Evolutionary conservation across 2,329 filamentous ascomycete species (phyloP).

Genomic region (Huntiella abstrusa): DNA sequence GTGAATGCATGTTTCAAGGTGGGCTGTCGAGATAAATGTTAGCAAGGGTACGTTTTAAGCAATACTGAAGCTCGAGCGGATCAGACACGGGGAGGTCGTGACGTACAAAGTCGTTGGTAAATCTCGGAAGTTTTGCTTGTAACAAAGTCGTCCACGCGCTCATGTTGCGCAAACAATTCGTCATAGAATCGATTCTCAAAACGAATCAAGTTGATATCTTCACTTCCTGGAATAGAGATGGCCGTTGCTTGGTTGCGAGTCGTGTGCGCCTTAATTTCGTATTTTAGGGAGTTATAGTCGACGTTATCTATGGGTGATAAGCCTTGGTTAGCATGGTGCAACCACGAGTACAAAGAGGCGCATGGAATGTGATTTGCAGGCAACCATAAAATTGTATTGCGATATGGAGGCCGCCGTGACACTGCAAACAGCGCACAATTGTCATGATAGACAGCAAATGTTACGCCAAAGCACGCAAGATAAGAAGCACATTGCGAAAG

Average conservation of each 20-base stretch:
- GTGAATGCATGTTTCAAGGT: slow-evolving; percentile 29
- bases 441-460: no score
- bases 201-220: slow-evolving; percentile 34
- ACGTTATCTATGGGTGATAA: slow-evolving; percentile 45
- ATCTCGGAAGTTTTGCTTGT: slow-evolving; percentile 67
- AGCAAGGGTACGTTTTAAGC: neutral
- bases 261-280: slow-evolving; percentile 66
- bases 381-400: no score
- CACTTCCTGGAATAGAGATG: slow-evolving; percentile 56
- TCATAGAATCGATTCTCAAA: slow-evolving; percentile 56
- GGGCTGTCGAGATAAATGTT: slow-evolving; percentile 19
- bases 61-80: neutral
- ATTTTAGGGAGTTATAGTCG: slow-evolving; percentile 75
- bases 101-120: slow-evolving; percentile 44
- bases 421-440: no score
- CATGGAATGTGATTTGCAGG: neutral
- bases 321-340: slow-evolving; percentile 1
- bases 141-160: slow-evolving; percentile 61
- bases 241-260: slow-evolving; percentile 49
- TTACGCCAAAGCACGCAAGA: no score
- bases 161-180: slow-evolving; percentile 56
- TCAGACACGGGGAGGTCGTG: neutral
- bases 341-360: neutral
- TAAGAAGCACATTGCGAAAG: neutral
- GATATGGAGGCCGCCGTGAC: no score